Evolutionary conservation across 2,329 filamentous ascomycete genomes (phyloP).

Genomic region (Lecanosticta acicola): DNA sequence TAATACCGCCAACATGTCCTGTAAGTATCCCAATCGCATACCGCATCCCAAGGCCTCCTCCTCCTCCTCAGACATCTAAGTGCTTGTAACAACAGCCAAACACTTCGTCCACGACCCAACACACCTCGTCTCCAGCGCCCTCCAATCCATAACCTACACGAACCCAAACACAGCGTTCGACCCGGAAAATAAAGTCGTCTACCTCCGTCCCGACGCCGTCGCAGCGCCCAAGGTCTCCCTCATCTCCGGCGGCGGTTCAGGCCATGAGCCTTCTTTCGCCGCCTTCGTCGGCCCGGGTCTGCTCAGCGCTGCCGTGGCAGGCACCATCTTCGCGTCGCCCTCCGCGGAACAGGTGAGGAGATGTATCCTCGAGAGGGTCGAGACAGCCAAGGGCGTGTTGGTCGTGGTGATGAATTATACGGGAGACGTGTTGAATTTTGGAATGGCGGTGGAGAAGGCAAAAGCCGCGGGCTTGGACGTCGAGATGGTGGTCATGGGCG

Average conservation of each 20-base stretch:
- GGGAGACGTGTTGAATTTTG: conserved; percentile 74
- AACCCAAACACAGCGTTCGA: conserved; percentile 82
- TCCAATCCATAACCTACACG: conserved; percentile 70
- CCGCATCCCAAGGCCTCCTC: too few species aligned
- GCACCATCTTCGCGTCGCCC: conserved; percentile 80
- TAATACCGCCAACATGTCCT: conserved; percentile 10
- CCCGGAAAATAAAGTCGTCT: conserved; percentile 73
- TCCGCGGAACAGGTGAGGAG: conserved; percentile 75
- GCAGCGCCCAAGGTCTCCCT: conserved; percentile 61
- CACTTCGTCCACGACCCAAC: conserved; percentile 86
- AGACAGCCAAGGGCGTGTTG: conserved; percentile 66
- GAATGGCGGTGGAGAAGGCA: conserved; percentile 88
- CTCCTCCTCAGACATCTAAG: too few species aligned
- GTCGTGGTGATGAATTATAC: conserved; percentile 83
- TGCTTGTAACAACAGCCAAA: too few species aligned
- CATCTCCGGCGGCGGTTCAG: conserved; percentile 81
- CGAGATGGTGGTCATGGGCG: conserved; percentile 86
- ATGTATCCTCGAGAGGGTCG: conserved; percentile 68
- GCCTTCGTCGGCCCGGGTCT: conserved; percentile 79
- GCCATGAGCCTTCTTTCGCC: conserved; percentile 84
- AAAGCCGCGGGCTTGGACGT: conserved; percentile 69
- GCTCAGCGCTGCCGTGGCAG: conserved; percentile 74
- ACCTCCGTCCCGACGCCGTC: conserved; percentile 56
- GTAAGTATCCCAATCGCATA: neutral
- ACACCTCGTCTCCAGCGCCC: conserved; percentile 69